These are phyloP conservation scores for Globisporangium okanoganense DNA, from an alignment of 352 stramenopile species.

Conservation along the genomic window DNA sequence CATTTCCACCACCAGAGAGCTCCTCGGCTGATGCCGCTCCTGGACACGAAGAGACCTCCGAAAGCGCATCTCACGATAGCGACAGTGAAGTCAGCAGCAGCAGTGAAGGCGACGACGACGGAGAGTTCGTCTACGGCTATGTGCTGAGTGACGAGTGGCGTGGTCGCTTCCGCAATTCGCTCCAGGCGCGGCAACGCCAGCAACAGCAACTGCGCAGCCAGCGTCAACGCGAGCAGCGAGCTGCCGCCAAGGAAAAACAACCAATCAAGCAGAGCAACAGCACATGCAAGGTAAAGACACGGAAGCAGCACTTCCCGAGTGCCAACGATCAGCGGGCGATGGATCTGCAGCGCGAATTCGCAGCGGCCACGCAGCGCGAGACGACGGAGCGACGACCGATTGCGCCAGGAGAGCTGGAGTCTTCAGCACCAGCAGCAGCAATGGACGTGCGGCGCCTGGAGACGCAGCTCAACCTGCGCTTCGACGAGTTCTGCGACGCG, in stretches of 20 bases:
- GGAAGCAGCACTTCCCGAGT: conserved; percentile 2
- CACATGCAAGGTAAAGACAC: not conserved
- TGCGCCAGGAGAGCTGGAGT: not conserved
- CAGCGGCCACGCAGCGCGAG: conserved; percentile 33
- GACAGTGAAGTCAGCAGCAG: conserved; percentile 8
- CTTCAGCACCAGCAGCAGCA: not conserved
- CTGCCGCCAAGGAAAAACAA: not conserved
- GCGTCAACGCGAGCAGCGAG: not conserved
- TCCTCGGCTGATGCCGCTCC: not conserved
- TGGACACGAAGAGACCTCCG: not conserved
- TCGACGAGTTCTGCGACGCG: conserved; percentile 64
- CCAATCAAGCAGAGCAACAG: not conserved
- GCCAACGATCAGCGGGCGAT: conserved; percentile 20
- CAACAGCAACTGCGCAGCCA: conserved; percentile 15
- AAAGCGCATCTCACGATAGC: not conserved
- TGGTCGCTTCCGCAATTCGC: conserved; percentile 30
- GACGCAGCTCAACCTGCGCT: conserved; percentile 42
- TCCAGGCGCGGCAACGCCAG: conserved; percentile 14
- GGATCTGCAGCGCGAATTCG: conserved; percentile 38
- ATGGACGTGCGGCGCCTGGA: conserved; percentile 31
- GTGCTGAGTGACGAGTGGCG: conserved; percentile 75
- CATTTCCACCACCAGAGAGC: not conserved
- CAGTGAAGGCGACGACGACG: conserved; percentile 20
- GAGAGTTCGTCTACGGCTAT: conserved; percentile 68
- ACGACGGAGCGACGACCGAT: conserved; percentile 28